Percentiles rank a stretch among this genome's conserved stretches.
phyloP scores from a whole-genome alignment of 495 filamentous ascomycete species.

The Haplographium delicatum region DNA sequence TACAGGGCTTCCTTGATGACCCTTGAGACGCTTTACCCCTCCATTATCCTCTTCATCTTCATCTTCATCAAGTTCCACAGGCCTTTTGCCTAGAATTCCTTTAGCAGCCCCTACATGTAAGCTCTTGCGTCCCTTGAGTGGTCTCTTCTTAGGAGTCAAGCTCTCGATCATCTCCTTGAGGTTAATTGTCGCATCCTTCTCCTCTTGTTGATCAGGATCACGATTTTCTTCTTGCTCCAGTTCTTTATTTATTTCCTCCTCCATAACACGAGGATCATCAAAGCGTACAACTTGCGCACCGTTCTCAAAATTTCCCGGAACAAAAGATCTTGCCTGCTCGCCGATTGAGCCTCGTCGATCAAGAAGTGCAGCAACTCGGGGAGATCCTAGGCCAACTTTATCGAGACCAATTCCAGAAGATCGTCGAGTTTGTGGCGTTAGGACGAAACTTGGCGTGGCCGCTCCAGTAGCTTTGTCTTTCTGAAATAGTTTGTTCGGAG shows the following conservation, averaged over 20 bases:
- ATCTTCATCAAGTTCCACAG: slow-evolving; percentile 63
- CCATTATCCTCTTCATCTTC: slow-evolving; percentile 59
- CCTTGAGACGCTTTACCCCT: slow-evolving; percentile 65
- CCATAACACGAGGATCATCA: slow-evolving; percentile 60
- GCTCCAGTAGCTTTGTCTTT: slow-evolving; percentile 51
- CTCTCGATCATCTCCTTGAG: slow-evolving; percentile 73
- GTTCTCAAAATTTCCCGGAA: slow-evolving; percentile 40
- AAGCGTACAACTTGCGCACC: slow-evolving; percentile 42
- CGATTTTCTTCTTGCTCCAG: slow-evolving; percentile 55
- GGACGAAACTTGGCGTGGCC: slow-evolving; percentile 56
- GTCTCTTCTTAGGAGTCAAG: slow-evolving; percentile 70
- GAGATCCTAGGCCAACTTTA: slow-evolving; percentile 71
- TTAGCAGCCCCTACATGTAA: slow-evolving; percentile 69
- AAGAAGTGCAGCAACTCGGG: slow-evolving; percentile 65
- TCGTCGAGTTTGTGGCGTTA: slow-evolving; percentile 57
- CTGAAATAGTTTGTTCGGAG: slow-evolving; percentile 46
- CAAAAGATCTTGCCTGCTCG: slow-evolving; percentile 57
- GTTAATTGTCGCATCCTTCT: slow-evolving; percentile 55
- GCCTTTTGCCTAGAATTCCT: slow-evolving; percentile 70
- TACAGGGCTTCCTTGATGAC: slow-evolving; percentile 68
- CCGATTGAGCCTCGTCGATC: slow-evolving; percentile 68
- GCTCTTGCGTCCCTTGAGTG: slow-evolving; percentile 65
- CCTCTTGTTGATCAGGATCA: slow-evolving; percentile 39
- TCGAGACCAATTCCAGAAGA: slow-evolving; percentile 74
- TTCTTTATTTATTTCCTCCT: slow-evolving; percentile 64